These are phyloP conservation scores for Lachancea sp. DNA, from an alignment of 805 yeast genomes.

Conservation along the genomic window DNA sequence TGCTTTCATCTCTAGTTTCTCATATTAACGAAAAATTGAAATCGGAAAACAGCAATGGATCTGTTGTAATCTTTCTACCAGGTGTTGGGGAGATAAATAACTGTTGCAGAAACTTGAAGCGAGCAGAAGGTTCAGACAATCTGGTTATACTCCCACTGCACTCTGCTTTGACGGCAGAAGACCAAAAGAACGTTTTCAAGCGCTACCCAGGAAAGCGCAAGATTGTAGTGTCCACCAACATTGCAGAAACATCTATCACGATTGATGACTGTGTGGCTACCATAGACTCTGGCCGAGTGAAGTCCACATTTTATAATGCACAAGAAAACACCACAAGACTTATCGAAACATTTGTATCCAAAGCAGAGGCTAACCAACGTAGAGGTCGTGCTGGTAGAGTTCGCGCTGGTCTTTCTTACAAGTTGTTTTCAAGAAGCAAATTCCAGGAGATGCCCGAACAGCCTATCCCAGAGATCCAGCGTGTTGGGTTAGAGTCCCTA, in stretches of 20 bases:
- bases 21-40: constrained; percentile 46
- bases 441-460: constrained; percentile 72
- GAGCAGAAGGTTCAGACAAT: constrained; percentile 7
- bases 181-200: constrained; percentile 89
- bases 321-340: constrained; percentile 50
- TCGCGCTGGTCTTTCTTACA: constrained; percentile 96
- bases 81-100: constrained; percentile 83
- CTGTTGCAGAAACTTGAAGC: constrained; percentile 35
- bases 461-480: constrained; percentile 83
- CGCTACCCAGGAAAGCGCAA: constrained; percentile 84
- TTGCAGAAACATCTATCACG: constrained; percentile 95
- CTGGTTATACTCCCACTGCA: constrained; percentile 60
- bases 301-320: constrained; percentile 76
- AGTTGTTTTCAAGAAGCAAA: constrained; percentile 87
- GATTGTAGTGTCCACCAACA: constrained; percentile 93
- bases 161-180: constrained; percentile 86
- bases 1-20: constrained; percentile 52
- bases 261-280: constrained; percentile 94
- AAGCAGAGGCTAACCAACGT: constrained; percentile 94
- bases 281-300: constrained; percentile 90
- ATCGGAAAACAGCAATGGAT: constrained; percentile 46
- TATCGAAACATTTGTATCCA: constrained; percentile 85
- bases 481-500: constrained; percentile 77
- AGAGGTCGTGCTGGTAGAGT: constrained; percentile 98
- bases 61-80: constrained; percentile 79